Conservation (phyloP, 768 basidiomycete genomes). For the Tricholoma matsutake region DNA sequence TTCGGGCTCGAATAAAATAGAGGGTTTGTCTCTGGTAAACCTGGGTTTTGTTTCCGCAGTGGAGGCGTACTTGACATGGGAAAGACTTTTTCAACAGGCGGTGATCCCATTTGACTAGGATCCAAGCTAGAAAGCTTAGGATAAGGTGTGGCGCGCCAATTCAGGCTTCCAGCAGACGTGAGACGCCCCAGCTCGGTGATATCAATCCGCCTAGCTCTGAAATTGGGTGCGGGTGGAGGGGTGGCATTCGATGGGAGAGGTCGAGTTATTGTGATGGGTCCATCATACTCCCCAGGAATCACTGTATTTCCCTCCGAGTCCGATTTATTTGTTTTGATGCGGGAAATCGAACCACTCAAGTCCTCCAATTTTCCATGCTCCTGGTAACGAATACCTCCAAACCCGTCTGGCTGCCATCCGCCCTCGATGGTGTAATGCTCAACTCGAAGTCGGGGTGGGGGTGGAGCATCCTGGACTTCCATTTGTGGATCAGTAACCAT, state of each 20-base stretch:
- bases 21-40: neutral
- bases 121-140: neutral
- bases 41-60: neutral
- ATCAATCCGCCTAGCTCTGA: neutral
- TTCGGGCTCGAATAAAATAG: neutral
- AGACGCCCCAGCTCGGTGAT: neutral
- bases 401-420: slow-evolving; percentile 25
- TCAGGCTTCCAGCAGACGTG: neutral
- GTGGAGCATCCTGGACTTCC: neutral
- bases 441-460: neutral
- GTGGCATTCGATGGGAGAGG: slow-evolving; percentile 14
- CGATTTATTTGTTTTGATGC: slow-evolving; percentile 10
- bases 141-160: neutral
- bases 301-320: neutral
- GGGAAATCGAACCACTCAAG: slow-evolving; percentile 7
- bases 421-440: slow-evolving; percentile 19
- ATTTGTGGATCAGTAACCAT: neutral
- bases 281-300: neutral
- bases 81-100: neutral
- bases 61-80: neutral
- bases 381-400: slow-evolving; percentile 20
- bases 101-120: neutral
- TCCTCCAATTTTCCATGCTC: slow-evolving; percentile 30
- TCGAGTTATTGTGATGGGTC: slow-evolving; percentile 7
- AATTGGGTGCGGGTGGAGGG: slow-evolving; percentile 26